Conservation (phyloP, 176 grass and related monocot species). For the Phragmites australis region DNA sequence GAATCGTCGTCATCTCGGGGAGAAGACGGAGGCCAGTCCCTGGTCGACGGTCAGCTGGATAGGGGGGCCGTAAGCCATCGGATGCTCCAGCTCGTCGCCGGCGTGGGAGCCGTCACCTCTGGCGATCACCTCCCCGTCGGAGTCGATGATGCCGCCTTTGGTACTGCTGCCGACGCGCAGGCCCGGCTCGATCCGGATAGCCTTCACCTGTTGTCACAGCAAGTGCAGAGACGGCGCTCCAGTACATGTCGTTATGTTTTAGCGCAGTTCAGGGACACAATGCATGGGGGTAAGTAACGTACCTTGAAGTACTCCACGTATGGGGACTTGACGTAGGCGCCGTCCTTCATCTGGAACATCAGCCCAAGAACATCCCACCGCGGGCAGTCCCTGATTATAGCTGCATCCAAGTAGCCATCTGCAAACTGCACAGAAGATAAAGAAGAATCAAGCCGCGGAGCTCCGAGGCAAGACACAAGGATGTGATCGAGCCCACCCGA, state of each 20-base stretch:
- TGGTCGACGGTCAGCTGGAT: slow-evolving; percentile 79
- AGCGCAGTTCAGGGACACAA: neutral
- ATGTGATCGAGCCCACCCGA: too few species aligned
- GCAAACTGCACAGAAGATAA: slow-evolving; percentile 62
- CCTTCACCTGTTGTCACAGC: slow-evolving; percentile 70
- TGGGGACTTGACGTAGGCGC: slow-evolving; percentile 67
- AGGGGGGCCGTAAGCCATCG: slow-evolving; percentile 77
- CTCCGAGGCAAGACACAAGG: too few species aligned
- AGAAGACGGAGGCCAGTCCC: slow-evolving; percentile 90
- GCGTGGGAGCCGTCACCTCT: slow-evolving; percentile 47
- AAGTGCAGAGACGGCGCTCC: neutral
- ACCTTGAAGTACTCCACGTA: slow-evolving; percentile 90
- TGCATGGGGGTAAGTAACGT: neutral
- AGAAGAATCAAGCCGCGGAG: neutral
- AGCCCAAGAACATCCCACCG: slow-evolving; percentile 53
- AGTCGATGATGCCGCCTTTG: slow-evolving; percentile 86
- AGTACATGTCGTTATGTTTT: neutral
- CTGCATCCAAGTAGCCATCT: slow-evolving; percentile 91
- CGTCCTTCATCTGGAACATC: slow-evolving; percentile 73
- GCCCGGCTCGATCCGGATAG: slow-evolving; percentile 72
- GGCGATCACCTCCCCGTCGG: slow-evolving; percentile 82
- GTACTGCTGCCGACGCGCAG: slow-evolving; percentile 51
- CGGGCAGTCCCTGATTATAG: slow-evolving; percentile 88
- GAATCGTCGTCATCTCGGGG: slow-evolving; percentile 46
- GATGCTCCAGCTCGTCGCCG: slow-evolving; percentile 41